Evolutionary conservation across 768 basidiomycete species (phyloP).

Genomic region (Mycena albidolilacea): DNA sequence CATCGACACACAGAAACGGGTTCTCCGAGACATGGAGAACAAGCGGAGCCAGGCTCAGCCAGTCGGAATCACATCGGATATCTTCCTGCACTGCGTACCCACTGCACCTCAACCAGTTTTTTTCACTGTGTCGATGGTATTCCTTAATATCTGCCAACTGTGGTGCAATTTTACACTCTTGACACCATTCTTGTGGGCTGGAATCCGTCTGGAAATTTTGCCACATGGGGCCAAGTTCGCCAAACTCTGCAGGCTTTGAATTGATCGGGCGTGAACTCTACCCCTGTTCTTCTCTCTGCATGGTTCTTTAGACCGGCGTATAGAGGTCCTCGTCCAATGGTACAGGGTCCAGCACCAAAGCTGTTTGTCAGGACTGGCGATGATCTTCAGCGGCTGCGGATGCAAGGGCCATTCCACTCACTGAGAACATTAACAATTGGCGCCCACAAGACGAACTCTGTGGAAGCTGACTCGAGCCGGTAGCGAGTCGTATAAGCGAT

Average conservation of each 20-base stretch:
- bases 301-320: no score
- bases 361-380: not conserved
- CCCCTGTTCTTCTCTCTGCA: not conserved
- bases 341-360: not conserved
- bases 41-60: slow-evolving; percentile 15
- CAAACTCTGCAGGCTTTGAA: not conserved
- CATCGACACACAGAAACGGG: slow-evolving; percentile 8
- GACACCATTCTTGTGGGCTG: not conserved
- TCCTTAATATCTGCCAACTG: not conserved
- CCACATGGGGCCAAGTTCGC: not conserved
- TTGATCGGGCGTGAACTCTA: not conserved
- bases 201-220: not conserved
- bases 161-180: slow-evolving; percentile 4
- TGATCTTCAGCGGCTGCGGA: not conserved
- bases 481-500: no score
- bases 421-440: slow-evolving; percentile 7
- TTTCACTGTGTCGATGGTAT: not conserved
- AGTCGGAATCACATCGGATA: slow-evolving; percentile 4
- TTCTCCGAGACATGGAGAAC: not conserved
- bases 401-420: not conserved
- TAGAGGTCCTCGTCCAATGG: not conserved
- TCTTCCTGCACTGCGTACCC: slow-evolving; percentile 5
- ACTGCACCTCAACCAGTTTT: not conserved
- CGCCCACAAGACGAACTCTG: not conserved
- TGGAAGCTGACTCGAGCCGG: not conserved